These are phyloP conservation scores for Leishmania tropica DNA, from an alignment of 208 protist genomes.

Conservation along the genomic window DNA sequence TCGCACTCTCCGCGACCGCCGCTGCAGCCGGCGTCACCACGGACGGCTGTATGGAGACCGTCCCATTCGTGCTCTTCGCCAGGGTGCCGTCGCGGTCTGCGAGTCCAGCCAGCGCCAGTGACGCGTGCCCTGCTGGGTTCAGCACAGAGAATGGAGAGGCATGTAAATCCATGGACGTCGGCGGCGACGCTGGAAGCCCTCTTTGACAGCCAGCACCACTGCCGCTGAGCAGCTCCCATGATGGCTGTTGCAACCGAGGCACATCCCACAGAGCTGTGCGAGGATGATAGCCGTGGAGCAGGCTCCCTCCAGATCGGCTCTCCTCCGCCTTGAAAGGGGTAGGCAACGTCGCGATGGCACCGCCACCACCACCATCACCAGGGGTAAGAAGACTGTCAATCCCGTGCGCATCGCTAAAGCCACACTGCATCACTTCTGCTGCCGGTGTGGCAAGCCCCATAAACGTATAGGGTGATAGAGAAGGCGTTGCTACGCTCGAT, in stretches of 20 bases:
- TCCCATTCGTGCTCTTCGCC: not conserved
- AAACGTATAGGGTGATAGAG: not conserved
- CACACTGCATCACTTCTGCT: not conserved
- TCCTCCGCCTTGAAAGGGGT: not conserved
- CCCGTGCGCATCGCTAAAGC: not conserved
- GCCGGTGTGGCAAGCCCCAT: not conserved
- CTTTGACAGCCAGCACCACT: not conserved
- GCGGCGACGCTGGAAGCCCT: not conserved
- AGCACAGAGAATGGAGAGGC: not conserved
- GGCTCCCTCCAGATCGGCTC: not conserved
- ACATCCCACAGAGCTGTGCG: not conserved
- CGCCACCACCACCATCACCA: not conserved
- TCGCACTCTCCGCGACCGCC: not conserved
- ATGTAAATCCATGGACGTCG: not conserved
- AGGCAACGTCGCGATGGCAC: not conserved
- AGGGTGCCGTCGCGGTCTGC: not conserved
- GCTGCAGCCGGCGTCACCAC: not conserved
- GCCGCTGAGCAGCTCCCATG: not conserved
- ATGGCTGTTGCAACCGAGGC: not conserved
- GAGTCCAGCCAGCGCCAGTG: not conserved
- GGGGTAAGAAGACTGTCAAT: not conserved
- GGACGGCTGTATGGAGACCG: not conserved
- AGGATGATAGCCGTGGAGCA: not conserved
- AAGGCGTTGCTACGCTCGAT: not conserved
- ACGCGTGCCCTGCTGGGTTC: not conserved